Conservation (phyloP, 2,329 filamentous ascomycete species). For the Cyphellophora attinorum region DNA sequence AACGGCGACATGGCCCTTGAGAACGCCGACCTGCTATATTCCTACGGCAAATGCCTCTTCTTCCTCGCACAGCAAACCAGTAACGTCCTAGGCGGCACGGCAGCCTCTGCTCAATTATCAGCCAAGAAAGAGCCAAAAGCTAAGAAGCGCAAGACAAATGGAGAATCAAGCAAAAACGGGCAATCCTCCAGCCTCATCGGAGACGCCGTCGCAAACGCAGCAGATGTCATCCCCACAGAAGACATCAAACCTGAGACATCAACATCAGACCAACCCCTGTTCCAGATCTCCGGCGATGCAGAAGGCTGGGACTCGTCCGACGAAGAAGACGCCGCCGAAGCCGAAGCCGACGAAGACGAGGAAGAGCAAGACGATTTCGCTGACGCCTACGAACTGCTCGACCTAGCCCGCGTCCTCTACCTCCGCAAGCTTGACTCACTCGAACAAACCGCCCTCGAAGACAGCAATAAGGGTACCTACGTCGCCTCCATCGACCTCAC, state of each 20-base stretch:
- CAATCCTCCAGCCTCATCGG: not conserved
- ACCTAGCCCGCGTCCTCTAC: conserved; percentile 52
- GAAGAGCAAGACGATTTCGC: conserved; percentile 57
- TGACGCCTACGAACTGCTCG: conserved; percentile 55
- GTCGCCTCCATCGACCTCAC: conserved; percentile 23
- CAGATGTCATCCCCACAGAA: conserved; percentile 30
- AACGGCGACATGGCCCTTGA: conserved; percentile 85
- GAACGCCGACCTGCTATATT: conserved; percentile 88
- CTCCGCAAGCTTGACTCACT: conserved; percentile 44
- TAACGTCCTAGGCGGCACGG: conserved; percentile 80
- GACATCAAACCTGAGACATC: conserved; percentile 22
- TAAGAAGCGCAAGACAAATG: conserved; percentile 24
- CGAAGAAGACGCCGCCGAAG: conserved; percentile 49
- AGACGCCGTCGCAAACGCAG: conserved; percentile 20
- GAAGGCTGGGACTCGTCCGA: conserved; percentile 86
- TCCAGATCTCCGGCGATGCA: conserved; percentile 78
- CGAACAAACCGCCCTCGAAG: conserved; percentile 26
- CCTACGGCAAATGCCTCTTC: conserved; percentile 89
- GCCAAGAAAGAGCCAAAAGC: conserved; percentile 40
- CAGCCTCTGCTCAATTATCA: conserved; percentile 42
- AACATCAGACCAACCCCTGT: conserved; percentile 61
- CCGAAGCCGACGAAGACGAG: conserved; percentile 39
- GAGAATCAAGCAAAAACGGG: conserved; percentile 8
- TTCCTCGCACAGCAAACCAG: conserved; percentile 90
- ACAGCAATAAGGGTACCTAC: conserved; percentile 33